Evolutionary conservation across 2,329 filamentous ascomycete genomes (phyloP).

Genomic region (Epichloe glyceriae): DNA sequence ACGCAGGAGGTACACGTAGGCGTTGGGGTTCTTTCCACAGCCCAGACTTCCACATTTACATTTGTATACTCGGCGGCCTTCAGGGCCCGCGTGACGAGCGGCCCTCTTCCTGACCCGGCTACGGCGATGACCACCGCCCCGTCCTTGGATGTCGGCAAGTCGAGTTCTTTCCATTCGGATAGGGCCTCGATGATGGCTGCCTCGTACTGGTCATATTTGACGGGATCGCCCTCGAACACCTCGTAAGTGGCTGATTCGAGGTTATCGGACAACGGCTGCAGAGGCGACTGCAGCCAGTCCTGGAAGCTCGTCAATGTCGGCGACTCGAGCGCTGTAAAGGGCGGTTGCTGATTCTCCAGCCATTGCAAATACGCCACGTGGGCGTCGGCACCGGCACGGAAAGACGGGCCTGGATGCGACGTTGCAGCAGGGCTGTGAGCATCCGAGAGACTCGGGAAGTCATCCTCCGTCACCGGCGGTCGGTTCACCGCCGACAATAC

Average conservation of each 20-base stretch:
- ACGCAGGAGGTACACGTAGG: slow-evolving; percentile 80
- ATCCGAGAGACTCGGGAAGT: slow-evolving; percentile 61
- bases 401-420: slow-evolving; percentile 17
- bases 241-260: slow-evolving; percentile 96
- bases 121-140: slow-evolving; percentile 76
- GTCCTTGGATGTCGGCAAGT: slow-evolving; percentile 57
- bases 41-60: slow-evolving; percentile 75
- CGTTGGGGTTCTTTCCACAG: slow-evolving; percentile 95
- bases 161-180: slow-evolving; percentile 59
- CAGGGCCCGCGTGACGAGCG: slow-evolving; percentile 76
- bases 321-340: slow-evolving; percentile 38
- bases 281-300: slow-evolving; percentile 87
- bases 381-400: slow-evolving; percentile 16
- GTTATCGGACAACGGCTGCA: slow-evolving; percentile 92
- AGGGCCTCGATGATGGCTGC: slow-evolving; percentile 70
- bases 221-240: slow-evolving; percentile 94
- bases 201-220: slow-evolving; percentile 97
- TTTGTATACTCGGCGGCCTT: slow-evolving; percentile 65
- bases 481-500: slow-evolving; percentile 15
- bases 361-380: slow-evolving; percentile 73
- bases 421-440: slow-evolving; percentile 29
- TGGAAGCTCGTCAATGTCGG: slow-evolving; percentile 51
- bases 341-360: slow-evolving; percentile 69
- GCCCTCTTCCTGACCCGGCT: slow-evolving; percentile 83
- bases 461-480: slow-evolving; percentile 27